Evolutionary conservation across 257 asterid genomes (phyloP), one percentile per base, ranked within the genome.

Genomic region (Thymus mandschuricus): DNA sequence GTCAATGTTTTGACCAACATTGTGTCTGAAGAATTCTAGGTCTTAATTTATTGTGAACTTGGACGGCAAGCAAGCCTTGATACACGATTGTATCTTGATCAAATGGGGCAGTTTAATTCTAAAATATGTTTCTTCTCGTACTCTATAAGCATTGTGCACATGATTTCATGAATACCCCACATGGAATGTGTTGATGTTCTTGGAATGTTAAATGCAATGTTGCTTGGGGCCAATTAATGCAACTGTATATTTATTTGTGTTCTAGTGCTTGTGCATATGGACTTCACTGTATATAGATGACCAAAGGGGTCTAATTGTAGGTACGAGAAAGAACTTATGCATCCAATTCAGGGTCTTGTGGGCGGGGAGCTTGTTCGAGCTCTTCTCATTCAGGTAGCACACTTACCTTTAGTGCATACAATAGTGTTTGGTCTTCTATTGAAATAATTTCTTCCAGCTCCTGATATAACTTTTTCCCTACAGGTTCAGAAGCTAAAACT

Each of bases 401-500:
- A 63, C 66, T 72, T 52, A 74, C 68, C 65, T 75, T 56, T 48
- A 44, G 51, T 67, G 77, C 70, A 50, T 10, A 54, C 50, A 44
- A 64, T 72, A 40, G 34, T 78, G 48, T 75, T 57, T 63, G 66
- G 64, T 78, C 77, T 50, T 70, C 66, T 55, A 72, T 60, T 87
- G 78, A 90, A 76, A 68, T 13, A 63, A 64, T 55, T 71, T 75
- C 8, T 65, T 10, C 55, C 29, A 3, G 10, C 31, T 43, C 60
- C 61, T 60, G 34, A 61, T 15, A 66, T 21, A 62, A 68, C 66
- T 73, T 73, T 31, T 64, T 4, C 44, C 46, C 64, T 66, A 76
- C 95, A 95, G 99, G 96, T 95, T 84, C 99, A 95, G 85, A 95
- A 95, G 92, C 94, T 95, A 72, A 95, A 95, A 77, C 86, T 95